These are phyloP conservation scores for Exutisphaerella laricina DNA, from an alignment of 2,329 filamentous ascomycete genomes.

Conservation along the genomic window DNA sequence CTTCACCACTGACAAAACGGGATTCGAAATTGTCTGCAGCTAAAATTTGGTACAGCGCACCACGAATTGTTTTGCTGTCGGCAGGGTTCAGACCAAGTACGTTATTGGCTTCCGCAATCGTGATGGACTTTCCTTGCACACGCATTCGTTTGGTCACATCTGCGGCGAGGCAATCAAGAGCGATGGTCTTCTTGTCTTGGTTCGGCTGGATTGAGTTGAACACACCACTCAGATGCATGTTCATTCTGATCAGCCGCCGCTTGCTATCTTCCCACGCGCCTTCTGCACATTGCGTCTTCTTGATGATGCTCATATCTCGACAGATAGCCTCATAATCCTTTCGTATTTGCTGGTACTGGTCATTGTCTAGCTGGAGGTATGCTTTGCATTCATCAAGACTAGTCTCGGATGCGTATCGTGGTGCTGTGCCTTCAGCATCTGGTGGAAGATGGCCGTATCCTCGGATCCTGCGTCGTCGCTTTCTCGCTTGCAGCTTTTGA, in stretches of 20 bases:
- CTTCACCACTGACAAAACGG: slow-evolving; percentile 65
- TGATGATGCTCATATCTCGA: slow-evolving; percentile 59
- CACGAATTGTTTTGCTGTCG: slow-evolving; percentile 60
- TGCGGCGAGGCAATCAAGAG: slow-evolving; percentile 71
- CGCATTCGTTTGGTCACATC: slow-evolving; percentile 79
- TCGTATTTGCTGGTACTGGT: slow-evolving; percentile 59
- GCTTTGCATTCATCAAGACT: slow-evolving; percentile 73
- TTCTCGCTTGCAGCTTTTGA: slow-evolving; percentile 58
- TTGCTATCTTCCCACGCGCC: slow-evolving; percentile 70
- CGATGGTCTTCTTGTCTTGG: slow-evolving; percentile 58
- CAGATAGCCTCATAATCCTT: slow-evolving; percentile 66
- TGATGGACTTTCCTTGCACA: slow-evolving; percentile 59
- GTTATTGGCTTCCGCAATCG: slow-evolving; percentile 69
- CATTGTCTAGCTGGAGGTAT: slow-evolving; percentile 59
- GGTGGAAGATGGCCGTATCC: slow-evolving; percentile 63
- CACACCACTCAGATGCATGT: slow-evolving; percentile 56
- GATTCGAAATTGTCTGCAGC: slow-evolving; percentile 62
- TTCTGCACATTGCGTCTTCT: slow-evolving; percentile 69
- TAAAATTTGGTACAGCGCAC: slow-evolving; percentile 61
- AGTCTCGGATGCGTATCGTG: slow-evolving; percentile 75
- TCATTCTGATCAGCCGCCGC: slow-evolving; percentile 59
- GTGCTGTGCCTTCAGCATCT: slow-evolving; percentile 58
- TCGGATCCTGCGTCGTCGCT: slow-evolving; percentile 62
- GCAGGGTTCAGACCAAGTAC: slow-evolving; percentile 63
- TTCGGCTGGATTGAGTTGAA: slow-evolving; percentile 54